Base-by-base conservation (phyloP, 2,329 filamentous ascomycete genomes). In the Tothia fuscella region DNA sequence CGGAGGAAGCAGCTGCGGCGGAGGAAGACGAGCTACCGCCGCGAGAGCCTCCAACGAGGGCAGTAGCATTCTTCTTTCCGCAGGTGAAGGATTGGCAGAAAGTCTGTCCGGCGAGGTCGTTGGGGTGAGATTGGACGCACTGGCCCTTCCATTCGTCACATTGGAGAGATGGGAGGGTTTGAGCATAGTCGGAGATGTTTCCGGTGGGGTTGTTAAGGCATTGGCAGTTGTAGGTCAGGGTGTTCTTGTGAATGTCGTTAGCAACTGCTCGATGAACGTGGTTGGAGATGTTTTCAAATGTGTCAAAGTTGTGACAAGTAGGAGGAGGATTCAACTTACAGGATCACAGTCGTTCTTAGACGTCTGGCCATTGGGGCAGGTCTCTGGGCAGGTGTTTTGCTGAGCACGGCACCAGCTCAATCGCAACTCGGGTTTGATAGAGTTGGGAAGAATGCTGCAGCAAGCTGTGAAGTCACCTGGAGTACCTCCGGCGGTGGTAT, bases 141-240 rank as follows among this genome's bases (percentile, higher is more conserved):
- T 58, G 47, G 29, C 47, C 50, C 53, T 59, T 73, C 60, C 67
- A 71, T 48, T 59, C 60, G 51, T 68, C 53, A 63, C 77, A 81
- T 57, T 75, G 66, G 57, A 65, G 77, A 59, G 65, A 74, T 31
- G 76, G 75, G 37, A 82, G 61, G 19, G 74, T 75, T 57, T 72
- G 61, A 41, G 59, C 50, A 60, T 78, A 82, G 50, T 65, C 60
- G 46, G 62, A 56, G 50, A 78, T 66, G 53, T 76, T 67, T 49
- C 74, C 74, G 6, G 57, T 55, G 31, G 65, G 68, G 49, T 68
- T 69, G 55, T 76, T 71, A 48, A 53, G 48, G 65, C 78, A 82
- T 38, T 63, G 61, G 60, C 78, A 82, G 44, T 53, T 64, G 63
- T 66, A 80, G 25, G 56, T 57, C 46, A 81, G 65, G 14, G 64